Base-by-base conservation (phyloP, 768 basidiomycete genomes). In the Podaxis sp. region DNA sequence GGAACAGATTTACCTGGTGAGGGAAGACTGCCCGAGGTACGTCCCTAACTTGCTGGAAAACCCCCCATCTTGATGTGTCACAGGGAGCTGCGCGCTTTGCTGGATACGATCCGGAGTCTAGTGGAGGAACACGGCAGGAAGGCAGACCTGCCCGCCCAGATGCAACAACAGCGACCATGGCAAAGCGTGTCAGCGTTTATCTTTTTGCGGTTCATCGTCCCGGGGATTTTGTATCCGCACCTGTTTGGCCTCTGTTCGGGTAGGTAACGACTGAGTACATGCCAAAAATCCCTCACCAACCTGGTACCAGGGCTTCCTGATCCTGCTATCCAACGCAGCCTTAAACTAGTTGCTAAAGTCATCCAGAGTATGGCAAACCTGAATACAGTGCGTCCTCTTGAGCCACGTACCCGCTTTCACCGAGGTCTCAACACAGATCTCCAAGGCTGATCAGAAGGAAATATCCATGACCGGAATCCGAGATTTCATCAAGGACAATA, bases 111-210 rank as follows among this genome's bases (percentile, higher is more conserved):
- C 49, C 85, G 92, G 17, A 80, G 79, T 58, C 78, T 93, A 53
- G 91, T 94, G 1, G 91, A 93, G 71, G 78, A 80, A 62, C 83
- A 86, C 26, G 89, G 87, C 67, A 75, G 78, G 52, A 73, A 78
- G 26, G 78, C 80, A 48, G 74, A 77, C 22, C 66, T 66, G 8
- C 65, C 74, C 10, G 76, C 81, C 7, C 82, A 80, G 13, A 77
- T 77, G 28, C 82, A 81, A 64, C 75, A 73, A 44, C 81, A 89
- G 36, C 75, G 93, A 36, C 90, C 86, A 37, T 87, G 85, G 82
- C 93, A 94, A 71, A 87, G 89, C 68, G 90, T 96, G 48, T 92
- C 90, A 38, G 93, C 94, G 1, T 95, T 96, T 71, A 87, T 90
- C 71, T 96, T 95, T 75, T 81, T 96, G 48, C 85, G 94, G 46